Evolutionary conservation across 192 early-diverging fungal species (phyloP).

Genomic region (Glomus cerebriforme): DNA sequence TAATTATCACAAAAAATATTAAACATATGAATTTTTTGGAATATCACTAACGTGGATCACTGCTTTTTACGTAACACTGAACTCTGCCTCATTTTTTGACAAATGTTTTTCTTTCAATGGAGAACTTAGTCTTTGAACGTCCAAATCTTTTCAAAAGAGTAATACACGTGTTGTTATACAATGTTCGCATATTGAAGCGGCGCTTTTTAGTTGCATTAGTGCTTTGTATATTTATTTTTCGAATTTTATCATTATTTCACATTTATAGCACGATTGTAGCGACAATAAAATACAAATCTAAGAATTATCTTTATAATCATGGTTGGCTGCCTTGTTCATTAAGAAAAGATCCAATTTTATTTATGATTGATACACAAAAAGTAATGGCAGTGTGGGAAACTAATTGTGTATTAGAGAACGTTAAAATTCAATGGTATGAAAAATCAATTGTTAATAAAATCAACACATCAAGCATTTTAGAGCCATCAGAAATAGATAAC

Average conservation of each 20-base stretch:
- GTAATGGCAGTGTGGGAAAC: constrained; percentile 58
- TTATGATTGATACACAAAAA: constrained; percentile 49
- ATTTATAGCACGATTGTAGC: neutral
- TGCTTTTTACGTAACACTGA: too few relatives aligned
- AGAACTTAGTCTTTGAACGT: neutral
- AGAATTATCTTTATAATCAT: constrained; percentile 50
- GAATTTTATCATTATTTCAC: neutral
- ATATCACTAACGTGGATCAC: too few relatives aligned
- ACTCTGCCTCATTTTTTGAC: too few relatives aligned
- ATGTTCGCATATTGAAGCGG: neutral
- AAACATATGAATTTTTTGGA: too few relatives aligned
- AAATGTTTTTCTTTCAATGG: too few relatives aligned
- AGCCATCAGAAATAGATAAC: constrained; percentile 35
- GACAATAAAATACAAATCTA: constrained; percentile 44
- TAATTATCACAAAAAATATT: too few relatives aligned
- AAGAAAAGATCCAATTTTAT: constrained; percentile 57
- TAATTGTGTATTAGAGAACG: constrained; percentile 53
- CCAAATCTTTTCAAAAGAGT: neutral
- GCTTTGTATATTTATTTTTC: neutral
- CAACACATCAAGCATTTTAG: neutral
- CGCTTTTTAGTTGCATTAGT: neutral
- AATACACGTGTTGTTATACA: neutral
- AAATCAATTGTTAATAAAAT: neutral
- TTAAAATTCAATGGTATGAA: constrained; percentile 44
- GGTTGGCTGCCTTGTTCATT: constrained; percentile 51